Evolutionary conservation across 805 yeast species (phyloP), one percentile per base, ranked within the genome.

Genomic region (Metschnikowia shivogae): DNA sequence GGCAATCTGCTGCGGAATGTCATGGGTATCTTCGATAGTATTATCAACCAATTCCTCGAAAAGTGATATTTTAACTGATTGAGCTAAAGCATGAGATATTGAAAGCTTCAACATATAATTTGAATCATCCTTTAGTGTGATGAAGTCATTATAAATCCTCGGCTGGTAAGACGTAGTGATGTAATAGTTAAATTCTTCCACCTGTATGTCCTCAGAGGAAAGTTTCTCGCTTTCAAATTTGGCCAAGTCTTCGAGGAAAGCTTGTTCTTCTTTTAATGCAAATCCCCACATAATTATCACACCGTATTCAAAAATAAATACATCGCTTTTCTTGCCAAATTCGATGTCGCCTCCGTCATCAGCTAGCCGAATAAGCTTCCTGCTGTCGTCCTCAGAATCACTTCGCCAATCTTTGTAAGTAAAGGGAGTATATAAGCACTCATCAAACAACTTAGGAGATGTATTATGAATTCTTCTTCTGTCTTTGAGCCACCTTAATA

Each of bases 221-320:
- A 93, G 73, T 63, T 93, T 93, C 61, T 93, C 99, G 59, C 80
- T 84, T 59, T 86, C 99, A 64, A 90, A 93, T 49, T 80, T 81
- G n/a, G 92, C 95, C 54, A 93, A 68, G 59, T 92, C 97, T 41
- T 76, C 77, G 44, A 93, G 67, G 55, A 93, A 87, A 41, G 89
- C 81, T 43, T 73, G 72, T 61, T 93, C 99, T 64, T 93, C 98
- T 43, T 81, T 76, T 43, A 81, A 76, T 1, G 89, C 80, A 59
- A 88, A 93, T 0, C 99, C 99, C 99, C 99, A 93, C 71, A 93
- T 68, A 1, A 93, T 96, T 28, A 89, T 82, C n/a, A 93, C 99
- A 17, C 99, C 99, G 64, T 93, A 93, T 58, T 90, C 97, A 68
- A 93, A 93, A 6, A 93, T 72, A 59, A 90, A 93, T 7, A 89